Conservation (phyloP, 2,329 filamentous ascomycete species). For the Colletotrichum sp. region DNA sequence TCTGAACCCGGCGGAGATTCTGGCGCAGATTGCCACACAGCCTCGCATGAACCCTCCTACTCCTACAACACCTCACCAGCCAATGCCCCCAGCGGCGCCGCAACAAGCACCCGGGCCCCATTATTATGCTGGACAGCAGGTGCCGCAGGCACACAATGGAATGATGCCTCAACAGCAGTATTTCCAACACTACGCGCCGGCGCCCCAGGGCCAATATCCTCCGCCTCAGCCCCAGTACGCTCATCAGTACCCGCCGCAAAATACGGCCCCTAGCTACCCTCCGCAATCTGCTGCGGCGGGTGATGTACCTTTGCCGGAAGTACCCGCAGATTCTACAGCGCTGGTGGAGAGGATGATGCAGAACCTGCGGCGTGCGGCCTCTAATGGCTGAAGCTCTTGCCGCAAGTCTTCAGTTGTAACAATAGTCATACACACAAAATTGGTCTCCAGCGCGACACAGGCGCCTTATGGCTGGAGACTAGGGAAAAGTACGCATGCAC, state of each 20-base stretch:
- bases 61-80: constrained; percentile 1
- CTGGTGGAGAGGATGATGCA: constrained; percentile 59
- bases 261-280: background rate
- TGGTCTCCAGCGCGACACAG: constrained; percentile 1
- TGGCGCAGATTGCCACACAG: constrained; percentile 16
- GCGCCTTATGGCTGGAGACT: background rate
- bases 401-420: background rate
- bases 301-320: constrained; percentile 41
- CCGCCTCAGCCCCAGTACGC: constrained; percentile 10
- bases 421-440: background rate
- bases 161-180: background rate
- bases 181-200: background rate
- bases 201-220: background rate
- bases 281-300: background rate
- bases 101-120: background rate
- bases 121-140: background rate
- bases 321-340: constrained; percentile 49
- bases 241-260: background rate
- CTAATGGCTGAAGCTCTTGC: background rate
- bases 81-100: background rate
- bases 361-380: constrained; percentile 49
- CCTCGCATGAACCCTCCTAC: constrained; percentile 17
- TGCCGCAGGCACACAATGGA: background rate
- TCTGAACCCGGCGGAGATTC: constrained; percentile 12
- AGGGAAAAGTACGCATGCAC: background rate